Percentiles rank a stretch among this genome's conserved stretches.
These are phyloP conservation scores for Sporothrix mexicana DNA, from an alignment of 2,329 filamentous ascomycete genomes.

Conservation along the genomic window DNA sequence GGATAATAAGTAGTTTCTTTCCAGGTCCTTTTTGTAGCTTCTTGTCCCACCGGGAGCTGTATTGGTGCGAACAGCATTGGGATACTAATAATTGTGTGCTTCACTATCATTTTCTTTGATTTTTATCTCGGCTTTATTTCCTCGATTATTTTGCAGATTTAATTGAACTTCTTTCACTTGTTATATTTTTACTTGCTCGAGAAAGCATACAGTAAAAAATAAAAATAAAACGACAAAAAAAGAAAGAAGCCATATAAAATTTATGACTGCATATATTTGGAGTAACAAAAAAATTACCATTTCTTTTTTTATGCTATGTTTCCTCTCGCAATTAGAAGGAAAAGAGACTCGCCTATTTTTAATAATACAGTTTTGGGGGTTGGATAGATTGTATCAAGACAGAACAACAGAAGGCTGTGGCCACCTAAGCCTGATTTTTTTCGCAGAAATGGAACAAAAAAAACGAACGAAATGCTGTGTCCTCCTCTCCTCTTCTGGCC, in stretches of 20 bases:
- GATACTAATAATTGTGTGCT: background rate
- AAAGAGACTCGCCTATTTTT: background rate
- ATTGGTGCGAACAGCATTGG: background rate
- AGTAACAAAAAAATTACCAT: slow-evolving; percentile 1
- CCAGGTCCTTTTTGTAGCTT: background rate
- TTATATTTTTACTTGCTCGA: background rate
- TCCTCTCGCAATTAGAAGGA: slow-evolving; percentile 1
- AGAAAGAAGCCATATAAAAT: no score
- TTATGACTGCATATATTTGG: background rate
- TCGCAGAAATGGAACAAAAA: slow-evolving; percentile 1
- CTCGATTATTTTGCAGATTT: background rate
- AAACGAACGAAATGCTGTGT: background rate
- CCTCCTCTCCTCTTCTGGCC: background rate
- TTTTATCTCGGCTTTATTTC: background rate
- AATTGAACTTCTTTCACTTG: background rate
- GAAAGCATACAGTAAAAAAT: background rate
- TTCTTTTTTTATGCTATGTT: slow-evolving; percentile 21
- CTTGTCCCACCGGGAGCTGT: background rate
- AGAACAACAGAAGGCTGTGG: background rate
- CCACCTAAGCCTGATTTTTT: background rate
- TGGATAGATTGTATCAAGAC: background rate
- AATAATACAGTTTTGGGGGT: slow-evolving; percentile 18
- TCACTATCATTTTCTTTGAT: background rate
- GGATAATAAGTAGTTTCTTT: no score
- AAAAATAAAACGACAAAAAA: background rate